Evolutionary conservation across 805 yeast species (phyloP).

Genomic region (Saccharomycopsis malanga): DNA sequence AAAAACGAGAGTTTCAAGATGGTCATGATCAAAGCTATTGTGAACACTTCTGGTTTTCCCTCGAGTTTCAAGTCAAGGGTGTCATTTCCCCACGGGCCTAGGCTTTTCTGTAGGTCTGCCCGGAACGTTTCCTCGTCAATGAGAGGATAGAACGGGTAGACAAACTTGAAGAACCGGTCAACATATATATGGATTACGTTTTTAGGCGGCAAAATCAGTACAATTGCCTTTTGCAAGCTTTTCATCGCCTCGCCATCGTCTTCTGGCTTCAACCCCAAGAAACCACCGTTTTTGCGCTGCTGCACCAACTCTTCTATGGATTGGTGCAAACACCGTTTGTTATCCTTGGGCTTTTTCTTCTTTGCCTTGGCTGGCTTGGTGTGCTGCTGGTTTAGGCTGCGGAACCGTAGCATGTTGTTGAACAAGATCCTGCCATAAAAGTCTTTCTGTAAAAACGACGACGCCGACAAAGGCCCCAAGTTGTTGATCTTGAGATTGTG

Average conservation of each 20-base stretch:
- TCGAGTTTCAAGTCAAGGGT: constrained; percentile 31
- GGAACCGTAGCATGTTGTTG: constrained; percentile 7
- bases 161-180: constrained; percentile 36
- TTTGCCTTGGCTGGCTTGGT: not conserved
- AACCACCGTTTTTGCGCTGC: not conserved
- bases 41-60: constrained; percentile 39
- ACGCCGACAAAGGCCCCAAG: constrained; percentile 15
- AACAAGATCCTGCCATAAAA: constrained; percentile 18
- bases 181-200: constrained; percentile 38
- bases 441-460: constrained; percentile 11
- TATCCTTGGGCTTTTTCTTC: not conserved
- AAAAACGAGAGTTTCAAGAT: constrained; percentile 38
- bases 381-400: not conserved
- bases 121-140: constrained; percentile 33
- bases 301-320: no score
- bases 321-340: no score
- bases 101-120: constrained; percentile 29
- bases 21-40: constrained; percentile 37
- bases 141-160: constrained; percentile 43
- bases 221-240: constrained; percentile 24
- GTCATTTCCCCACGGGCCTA: constrained; percentile 20
- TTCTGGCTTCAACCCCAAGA: not conserved
- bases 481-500: constrained; percentile 8
- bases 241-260: not conserved
- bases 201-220: constrained; percentile 35